Base-by-base conservation (phyloP, 257 asterid genomes). In the Petunia secreta region DNA sequence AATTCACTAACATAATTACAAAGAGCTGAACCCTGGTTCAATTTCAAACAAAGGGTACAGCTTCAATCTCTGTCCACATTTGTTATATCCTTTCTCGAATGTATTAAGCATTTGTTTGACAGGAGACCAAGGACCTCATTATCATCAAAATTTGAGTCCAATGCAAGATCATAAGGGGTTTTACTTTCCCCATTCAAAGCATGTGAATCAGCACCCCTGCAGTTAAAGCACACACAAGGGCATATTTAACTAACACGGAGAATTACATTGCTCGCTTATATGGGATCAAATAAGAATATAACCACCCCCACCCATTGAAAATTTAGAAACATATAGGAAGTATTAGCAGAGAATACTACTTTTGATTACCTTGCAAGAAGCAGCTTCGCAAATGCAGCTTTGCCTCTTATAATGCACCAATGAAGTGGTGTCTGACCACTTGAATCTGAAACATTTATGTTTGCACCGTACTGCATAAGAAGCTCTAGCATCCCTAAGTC, bases 401-500 rank as follows among this genome's bases (percentile, higher is more conserved):
- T 94, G 81, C 95, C 92, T 84, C 89, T 89, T 38, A 84, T 37
- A 77, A 96, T 82, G 82, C 97, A 91, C 59, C 91, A 89, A 85
- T 96, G 98, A 75, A 96, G 95, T 44, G 98, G 94, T 1, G 92
- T 91, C 80, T 83, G 93, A 6, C 91, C 91, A 77, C 89, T 87
- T 10, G 92, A 91, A 88, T 94, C 98, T 53, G 81, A 76, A 79
- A 97, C 89, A 82, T 94, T 96, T 82, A 94, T 80, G 77, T 91
- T 91, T 44, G 97, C 98, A 53, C 97, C 97, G 38, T 96, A 94
- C 75, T 96, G 99, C 88, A 96, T 84, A 74, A 96, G 98, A 80
- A 96, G 97, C 86, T 96, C 99, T 40, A 96, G 84, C 99, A 96
- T 96, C 82, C 98, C 99, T 44, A 91, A 87, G 85, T 94, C 99